Evolutionary conservation across 768 basidiomycete species (phyloP), one percentile per base, ranked within the genome.

Genomic region (Dacryopinax primogenitus): DNA sequence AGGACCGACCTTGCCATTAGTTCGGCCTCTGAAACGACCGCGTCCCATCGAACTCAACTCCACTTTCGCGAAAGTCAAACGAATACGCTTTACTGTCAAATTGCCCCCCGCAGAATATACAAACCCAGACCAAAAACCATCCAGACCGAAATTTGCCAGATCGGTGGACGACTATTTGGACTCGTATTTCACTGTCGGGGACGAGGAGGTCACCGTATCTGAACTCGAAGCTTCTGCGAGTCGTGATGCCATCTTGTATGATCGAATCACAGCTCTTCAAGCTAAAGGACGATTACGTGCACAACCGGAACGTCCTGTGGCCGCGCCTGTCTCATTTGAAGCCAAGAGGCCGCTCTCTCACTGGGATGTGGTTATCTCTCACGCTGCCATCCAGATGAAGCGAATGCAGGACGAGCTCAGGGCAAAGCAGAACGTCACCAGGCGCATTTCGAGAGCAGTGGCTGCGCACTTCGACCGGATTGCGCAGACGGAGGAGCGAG

Each of bases 401-500:
- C 72, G 72, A 18, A 73, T 78, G 62, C 34, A 72, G 39, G 73
- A 71, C 32, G 74, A 73, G 81, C 67, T 73, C 78, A 74, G 72
- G 77, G 68, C 71, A 2, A 72, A 74, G 62, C 68, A 73, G 6
- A 63, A 66, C 0, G 62, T 71, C 0, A 85, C 79, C n/a, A 75
- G 74, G 23, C 76, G 78, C 67, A 80, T 92, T 65, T 86, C 89
- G 1, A 78, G 76, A 34, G 83, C 83, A 69, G 75, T 97, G 18
- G 81, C 83, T 68, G 80, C 75, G 23, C 87, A 94, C 73, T 96
- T 90, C 84, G 90, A 88, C 69, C 78, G 76, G 33, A 78, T 84
- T 62, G 84, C 80, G 35, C 78, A 80, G 33, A 83, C 79, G 70
- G 86, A 85, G 64, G 86, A 86, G 33, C 83, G 79, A 71, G 80